phyloP scores from a whole-genome alignment of 1,284 basidiomycete species.

The Ceratobasidium papillatum region DNA sequence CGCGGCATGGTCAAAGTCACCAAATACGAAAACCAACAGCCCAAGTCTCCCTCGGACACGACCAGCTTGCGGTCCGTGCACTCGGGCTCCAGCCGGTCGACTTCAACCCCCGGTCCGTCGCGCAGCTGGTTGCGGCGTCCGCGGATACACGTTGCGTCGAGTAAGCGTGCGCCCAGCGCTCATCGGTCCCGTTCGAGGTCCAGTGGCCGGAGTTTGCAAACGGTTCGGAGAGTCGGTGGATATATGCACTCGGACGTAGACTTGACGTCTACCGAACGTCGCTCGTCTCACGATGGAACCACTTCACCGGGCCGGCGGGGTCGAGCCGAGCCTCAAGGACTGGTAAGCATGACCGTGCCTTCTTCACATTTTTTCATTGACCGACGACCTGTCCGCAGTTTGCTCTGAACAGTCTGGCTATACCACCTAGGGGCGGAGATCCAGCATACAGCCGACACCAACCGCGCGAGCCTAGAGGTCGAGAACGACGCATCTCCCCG shows the following conservation, averaged over 20 bases:
- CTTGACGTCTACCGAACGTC: constrained; percentile 2
- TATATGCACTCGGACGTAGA: constrained; percentile 37
- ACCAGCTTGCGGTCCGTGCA: constrained; percentile 8
- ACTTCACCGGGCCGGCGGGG: constrained; percentile 24
- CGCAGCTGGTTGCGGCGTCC: constrained; percentile 29
- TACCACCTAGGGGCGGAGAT: constrained; percentile 7
- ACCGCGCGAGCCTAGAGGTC: constrained; percentile 17
- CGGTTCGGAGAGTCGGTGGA: constrained; percentile 5
- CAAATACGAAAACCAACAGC: constrained; percentile 39
- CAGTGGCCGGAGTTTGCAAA: constrained; percentile 19
- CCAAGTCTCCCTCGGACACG: constrained; percentile 36
- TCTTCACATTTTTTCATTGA: not conserved
- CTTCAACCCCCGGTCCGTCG: constrained; percentile 15
- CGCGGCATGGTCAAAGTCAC: constrained; percentile 40
- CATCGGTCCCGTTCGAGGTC: constrained; percentile 35
- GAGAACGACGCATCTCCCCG: constrained; percentile 19
- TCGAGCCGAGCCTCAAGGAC: constrained; percentile 22
- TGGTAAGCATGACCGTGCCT: constrained; percentile 15
- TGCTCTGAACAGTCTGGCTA: constrained; percentile 11
- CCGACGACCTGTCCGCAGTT: not conserved
- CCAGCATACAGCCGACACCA: constrained; percentile 22
- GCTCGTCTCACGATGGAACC: not conserved
- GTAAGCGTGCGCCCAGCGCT: constrained; percentile 26
- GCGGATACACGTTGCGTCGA: not conserved
- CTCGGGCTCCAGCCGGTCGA: constrained; percentile 27